Evolutionary conservation across 192 early-diverging fungal species (phyloP), one percentile per base, ranked within the genome.

Genomic region (Spinellus fusiger): DNA sequence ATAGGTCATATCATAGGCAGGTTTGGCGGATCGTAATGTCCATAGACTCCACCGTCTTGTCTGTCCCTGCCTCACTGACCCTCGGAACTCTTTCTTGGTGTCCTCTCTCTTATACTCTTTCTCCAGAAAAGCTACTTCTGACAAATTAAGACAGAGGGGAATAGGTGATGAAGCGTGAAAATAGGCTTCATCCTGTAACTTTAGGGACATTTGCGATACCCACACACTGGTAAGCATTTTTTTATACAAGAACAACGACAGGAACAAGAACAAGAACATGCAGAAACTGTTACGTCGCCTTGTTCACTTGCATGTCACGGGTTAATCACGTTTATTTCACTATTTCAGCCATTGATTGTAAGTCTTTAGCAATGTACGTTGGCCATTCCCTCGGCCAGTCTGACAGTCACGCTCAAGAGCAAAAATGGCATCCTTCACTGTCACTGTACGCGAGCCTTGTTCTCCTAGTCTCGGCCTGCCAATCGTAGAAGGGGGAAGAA

Each of bases 391-490:
- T 50, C 72, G 69, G 7, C 79, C 81, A 13, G 66, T 73, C 26
- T 72, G 76, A 56, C 66, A 65, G 65, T 91, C 87, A 5, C 83
- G 81, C 66, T 89, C 87, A 22, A 91, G 74, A 25, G 82, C 86
- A 61, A 89, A 88, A 10, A 91, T 69, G 4, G 85, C 87, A 70
- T 91, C 89, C 46, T 75, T 75, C 23, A 88, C 82, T 13, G 85
- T 88, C 9, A 91, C 78, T 34, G 74, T 66, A 86, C 77, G 57
- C 68, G 72, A 10, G 77, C 75, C 59, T 86, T 85, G 52, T 33
- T 61, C 59, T 12, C 59, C 59, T 16, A 61, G 35, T 1, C 59
- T 29, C 16, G 59, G 59, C 77, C 70, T 62, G 85, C 75, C 33
- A 35, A 58, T 48, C 5, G 58, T 61, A 10, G 58, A 68, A 1